These are phyloP conservation scores for Colletotrichum cereale DNA, from an alignment of 2,329 filamentous ascomycete species.

Conservation along the genomic window DNA sequence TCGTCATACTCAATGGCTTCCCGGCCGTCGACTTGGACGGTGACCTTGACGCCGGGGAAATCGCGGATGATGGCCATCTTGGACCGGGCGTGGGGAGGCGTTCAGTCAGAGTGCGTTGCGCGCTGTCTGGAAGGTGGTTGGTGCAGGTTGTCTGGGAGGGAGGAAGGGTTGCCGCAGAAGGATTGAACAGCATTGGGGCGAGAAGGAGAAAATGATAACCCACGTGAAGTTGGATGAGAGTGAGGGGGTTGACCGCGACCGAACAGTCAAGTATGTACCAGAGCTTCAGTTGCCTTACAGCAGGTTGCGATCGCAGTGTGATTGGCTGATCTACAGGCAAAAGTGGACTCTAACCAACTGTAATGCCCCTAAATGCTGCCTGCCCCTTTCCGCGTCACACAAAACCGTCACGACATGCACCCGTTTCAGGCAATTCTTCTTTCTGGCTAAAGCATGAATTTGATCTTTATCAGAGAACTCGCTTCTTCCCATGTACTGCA, in stretches of 20 bases:
- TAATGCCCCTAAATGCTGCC: neutral
- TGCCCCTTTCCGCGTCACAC: neutral
- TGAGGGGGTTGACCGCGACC: neutral
- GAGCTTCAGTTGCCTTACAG: conserved; percentile 1
- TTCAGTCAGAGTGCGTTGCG: neutral
- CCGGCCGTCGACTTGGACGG: conserved; percentile 42
- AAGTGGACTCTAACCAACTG: neutral
- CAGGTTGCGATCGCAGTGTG: neutral
- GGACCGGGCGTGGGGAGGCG: neutral
- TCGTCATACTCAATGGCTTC: conserved; percentile 42
- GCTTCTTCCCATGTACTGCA: neutral
- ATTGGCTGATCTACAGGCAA: conserved; percentile 7
- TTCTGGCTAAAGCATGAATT: neutral
- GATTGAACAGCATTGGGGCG: neutral
- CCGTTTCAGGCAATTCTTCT: neutral
- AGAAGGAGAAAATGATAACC: neutral
- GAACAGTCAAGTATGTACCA: neutral
- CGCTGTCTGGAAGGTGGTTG: neutral
- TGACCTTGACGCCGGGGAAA: conserved; percentile 44
- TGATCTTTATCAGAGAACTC: neutral
- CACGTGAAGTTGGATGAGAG: conserved; percentile 1
- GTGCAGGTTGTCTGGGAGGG: neutral
- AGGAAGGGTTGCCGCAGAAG: neutral
- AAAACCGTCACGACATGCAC: neutral
- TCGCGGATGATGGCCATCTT: conserved; percentile 45